These are phyloP conservation scores for Macadamia integrifolia DNA, from an alignment of 164 flowering plant species.

Conservation along the genomic window DNA sequence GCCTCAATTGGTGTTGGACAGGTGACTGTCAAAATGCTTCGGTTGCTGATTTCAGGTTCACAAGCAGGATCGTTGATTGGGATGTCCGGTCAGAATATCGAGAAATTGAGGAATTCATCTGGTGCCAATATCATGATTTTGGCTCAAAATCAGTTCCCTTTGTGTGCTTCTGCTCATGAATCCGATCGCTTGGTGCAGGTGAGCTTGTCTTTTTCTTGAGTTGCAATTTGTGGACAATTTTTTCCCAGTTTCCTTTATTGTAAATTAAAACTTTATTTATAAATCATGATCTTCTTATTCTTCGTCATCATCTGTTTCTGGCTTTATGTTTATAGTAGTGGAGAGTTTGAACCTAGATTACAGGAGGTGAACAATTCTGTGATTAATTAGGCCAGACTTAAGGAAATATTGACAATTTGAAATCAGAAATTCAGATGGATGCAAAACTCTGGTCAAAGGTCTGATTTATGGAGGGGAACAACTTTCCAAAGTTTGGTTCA, in stretches of 20 bases:
- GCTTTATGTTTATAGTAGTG: neutral
- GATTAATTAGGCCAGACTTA: too few species aligned
- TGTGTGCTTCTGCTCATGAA: constrained; percentile 91
- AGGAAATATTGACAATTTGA: too few species aligned
- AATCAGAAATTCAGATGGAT: too few species aligned
- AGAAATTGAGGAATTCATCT: constrained; percentile 64
- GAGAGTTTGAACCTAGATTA: too few species aligned
- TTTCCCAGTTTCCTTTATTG: neutral
- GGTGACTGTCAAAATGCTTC: constrained; percentile 64
- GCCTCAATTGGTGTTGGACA: constrained; percentile 44
- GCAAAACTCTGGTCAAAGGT: too few species aligned
- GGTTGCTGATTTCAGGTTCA: constrained; percentile 84
- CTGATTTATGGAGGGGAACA: too few species aligned
- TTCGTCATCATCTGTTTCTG: neutral
- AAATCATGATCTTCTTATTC: neutral
- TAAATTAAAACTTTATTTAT: neutral
- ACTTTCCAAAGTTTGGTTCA: too few species aligned
- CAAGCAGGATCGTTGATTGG: constrained; percentile 94
- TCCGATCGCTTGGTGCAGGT: constrained; percentile 94
- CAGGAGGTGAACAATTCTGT: too few species aligned
- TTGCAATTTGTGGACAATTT: neutral
- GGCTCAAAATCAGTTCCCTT: constrained; percentile 70
- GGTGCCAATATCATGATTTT: constrained; percentile 68
- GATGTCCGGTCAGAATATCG: constrained; percentile 78
- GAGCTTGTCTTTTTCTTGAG: constrained; percentile 5